Base-by-base conservation (phyloP, 208 protist species). In the Phytomonas francai region DNA sequence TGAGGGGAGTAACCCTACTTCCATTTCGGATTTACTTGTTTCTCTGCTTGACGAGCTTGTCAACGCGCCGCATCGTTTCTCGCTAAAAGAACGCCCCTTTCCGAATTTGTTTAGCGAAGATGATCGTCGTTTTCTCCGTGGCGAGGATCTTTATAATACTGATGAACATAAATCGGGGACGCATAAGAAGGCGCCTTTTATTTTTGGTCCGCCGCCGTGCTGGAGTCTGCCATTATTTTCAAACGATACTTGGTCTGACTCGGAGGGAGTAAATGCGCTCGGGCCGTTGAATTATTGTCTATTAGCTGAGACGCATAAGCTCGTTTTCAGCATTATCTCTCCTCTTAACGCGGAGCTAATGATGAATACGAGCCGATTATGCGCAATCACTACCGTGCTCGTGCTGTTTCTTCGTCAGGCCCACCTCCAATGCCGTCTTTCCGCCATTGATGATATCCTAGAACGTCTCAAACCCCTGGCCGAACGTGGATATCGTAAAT, bases 351-450 rank as follows among this genome's bases (percentile, higher is more conserved):
- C 85, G 7, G 89, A 94, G 72, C 30, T 66, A 28, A 79, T 92
- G 65, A 76, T 80, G 45, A 79, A 77, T 74, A 83, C 84, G 63
- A 83, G 66, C 28, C 73, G 83, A 0, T 79, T 94, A 29, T 89
- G 81, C 71, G 78, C 85, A 27, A 74, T 92, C 30, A 89, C 86
- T 16, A 94, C 84, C n/a, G 77, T 78, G 19, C 68, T 94, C 31
- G 61, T 94, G 5, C 61, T 89, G 3, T 87, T 89, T 68, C 61
- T 91, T 69, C 89, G 89, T 19, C 83, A 19, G 78, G 74, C 42
- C 65, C 42, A 16, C 60, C n/a, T 25, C 70, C 59, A 0, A 16
- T 1, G 25, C 6, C 7, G 2, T 30, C 45, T 4, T 4, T 27
- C n/a, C 8, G 12, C 63, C 22, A 58, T 63, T 33, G 36, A 66